Evolutionary conservation across 2,329 filamentous ascomycete species (phyloP).

Genomic region (Aspergillus uvarum): DNA sequence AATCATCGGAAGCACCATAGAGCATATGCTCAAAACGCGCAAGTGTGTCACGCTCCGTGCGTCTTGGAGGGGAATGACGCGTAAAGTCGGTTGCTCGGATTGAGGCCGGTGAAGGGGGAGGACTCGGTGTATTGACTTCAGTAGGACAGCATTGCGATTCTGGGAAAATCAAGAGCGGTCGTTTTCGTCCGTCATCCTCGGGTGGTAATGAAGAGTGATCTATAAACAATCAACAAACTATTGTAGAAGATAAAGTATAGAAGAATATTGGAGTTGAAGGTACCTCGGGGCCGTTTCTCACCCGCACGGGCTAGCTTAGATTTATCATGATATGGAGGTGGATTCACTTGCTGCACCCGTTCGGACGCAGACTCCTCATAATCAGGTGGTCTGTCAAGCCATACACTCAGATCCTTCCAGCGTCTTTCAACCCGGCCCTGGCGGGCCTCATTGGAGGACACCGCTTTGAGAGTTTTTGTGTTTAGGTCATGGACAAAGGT

Average conservation of each 20-base stretch:
- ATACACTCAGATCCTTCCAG: slow-evolving; percentile 16
- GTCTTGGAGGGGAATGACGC: slow-evolving; percentile 14
- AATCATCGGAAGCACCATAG: slow-evolving; percentile 17
- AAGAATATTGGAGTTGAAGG: slow-evolving; percentile 11
- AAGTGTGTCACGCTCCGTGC: slow-evolving; percentile 14
- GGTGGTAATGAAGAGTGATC: slow-evolving; percentile 14
- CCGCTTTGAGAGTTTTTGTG: slow-evolving; percentile 13
- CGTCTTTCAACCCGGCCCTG: slow-evolving; percentile 17
- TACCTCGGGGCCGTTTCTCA: slow-evolving; percentile 22
- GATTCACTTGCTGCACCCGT: slow-evolving; percentile 14
- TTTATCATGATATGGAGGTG: slow-evolving; percentile 16
- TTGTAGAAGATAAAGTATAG: slow-evolving; percentile 11
- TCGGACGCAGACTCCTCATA: slow-evolving; percentile 12
- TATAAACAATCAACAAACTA: slow-evolving; percentile 16
- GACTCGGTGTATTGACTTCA: slow-evolving; percentile 22
- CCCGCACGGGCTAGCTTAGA: slow-evolving; percentile 8
- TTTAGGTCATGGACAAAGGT: slow-evolving; percentile 13
- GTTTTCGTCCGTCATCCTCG: slow-evolving; percentile 16
- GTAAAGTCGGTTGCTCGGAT: slow-evolving; percentile 20
- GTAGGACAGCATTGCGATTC: slow-evolving; percentile 17
- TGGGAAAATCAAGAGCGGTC: slow-evolving; percentile 17
- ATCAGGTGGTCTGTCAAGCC: slow-evolving; percentile 19
- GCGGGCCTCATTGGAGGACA: slow-evolving; percentile 15
- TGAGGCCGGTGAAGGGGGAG: slow-evolving; percentile 14
- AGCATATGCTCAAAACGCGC: slow-evolving; percentile 16